These are phyloP conservation scores for Emericellopsis atlantica DNA, from an alignment of 2,329 filamentous ascomycete genomes.

Conservation along the genomic window DNA sequence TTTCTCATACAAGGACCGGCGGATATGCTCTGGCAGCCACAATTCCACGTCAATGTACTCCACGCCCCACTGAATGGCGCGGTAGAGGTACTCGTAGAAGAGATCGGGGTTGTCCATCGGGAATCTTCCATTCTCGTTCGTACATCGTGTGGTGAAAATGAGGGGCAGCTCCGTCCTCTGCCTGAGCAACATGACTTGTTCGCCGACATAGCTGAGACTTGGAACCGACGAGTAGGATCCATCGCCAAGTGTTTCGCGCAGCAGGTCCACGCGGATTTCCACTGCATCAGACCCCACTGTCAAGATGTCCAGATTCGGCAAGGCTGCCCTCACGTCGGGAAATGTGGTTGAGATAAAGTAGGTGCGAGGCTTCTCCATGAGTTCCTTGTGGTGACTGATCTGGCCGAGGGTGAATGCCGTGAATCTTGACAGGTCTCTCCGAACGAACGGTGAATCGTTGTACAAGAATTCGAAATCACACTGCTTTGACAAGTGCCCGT, in stretches of 20 bases:
- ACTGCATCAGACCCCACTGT: constrained; percentile 80
- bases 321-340: constrained; percentile 68
- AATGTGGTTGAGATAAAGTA: constrained; percentile 85
- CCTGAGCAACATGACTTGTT: constrained; percentile 73
- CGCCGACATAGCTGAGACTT: constrained; percentile 71
- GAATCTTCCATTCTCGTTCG: constrained; percentile 69
- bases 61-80: constrained; percentile 78
- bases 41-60: constrained; percentile 86
- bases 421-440: constrained; percentile 67
- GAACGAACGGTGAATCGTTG: constrained; percentile 57
- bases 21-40: constrained; percentile 70
- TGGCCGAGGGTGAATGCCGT: constrained; percentile 71
- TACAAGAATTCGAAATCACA: constrained; percentile 87
- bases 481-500: constrained; percentile 47
- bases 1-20: constrained; percentile 51
- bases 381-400: constrained; percentile 62
- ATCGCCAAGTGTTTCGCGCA: constrained; percentile 57
- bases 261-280: constrained; percentile 71
- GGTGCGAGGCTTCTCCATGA: constrained; percentile 66
- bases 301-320: constrained; percentile 76
- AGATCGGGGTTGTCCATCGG: constrained; percentile 68
- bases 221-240: constrained; percentile 54
- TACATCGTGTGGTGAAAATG: constrained; percentile 78
- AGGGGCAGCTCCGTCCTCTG: constrained; percentile 82
- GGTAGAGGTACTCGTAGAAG: constrained; percentile 69